phyloP scores from a whole-genome alignment of 2,329 filamentous ascomycete species.

The Sporothrix pseudoabietina region DNA sequence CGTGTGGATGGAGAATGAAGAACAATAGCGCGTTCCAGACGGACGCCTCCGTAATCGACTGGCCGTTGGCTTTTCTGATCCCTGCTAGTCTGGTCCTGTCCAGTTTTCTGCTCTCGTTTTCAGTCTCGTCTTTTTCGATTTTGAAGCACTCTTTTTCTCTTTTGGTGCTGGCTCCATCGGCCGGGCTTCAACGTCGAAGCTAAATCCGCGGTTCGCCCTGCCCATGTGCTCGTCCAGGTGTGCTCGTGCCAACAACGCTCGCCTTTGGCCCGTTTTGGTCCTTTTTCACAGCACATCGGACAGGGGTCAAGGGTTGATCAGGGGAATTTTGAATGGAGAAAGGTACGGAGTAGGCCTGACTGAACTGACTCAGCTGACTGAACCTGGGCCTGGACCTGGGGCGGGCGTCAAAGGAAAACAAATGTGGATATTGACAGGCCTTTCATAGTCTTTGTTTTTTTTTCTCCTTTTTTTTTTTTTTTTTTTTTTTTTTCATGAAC shows the following conservation, averaged over 20 bases:
- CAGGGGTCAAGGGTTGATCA: conserved; percentile 24
- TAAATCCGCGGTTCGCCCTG: conserved; percentile 1
- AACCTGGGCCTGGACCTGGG: not conserved
- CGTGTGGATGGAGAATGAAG: conserved; percentile 4
- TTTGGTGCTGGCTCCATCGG: not conserved
- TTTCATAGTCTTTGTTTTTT: not conserved
- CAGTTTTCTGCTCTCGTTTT: not conserved
- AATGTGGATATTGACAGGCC: conserved; percentile 9
- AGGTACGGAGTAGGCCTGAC: not conserved
- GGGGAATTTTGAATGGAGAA: conserved; percentile 15
- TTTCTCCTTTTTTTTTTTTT: not conserved
- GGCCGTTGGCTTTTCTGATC: conserved; percentile 7
- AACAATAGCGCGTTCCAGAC: conserved; percentile 19
- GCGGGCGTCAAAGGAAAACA: conserved; percentile 10
- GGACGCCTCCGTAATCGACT: conserved; percentile 4
- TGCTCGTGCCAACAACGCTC: conserved; percentile 20
- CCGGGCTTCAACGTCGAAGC: conserved; percentile 1
- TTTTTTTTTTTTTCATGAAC: not conserved
- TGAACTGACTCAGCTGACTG: too few relatives aligned
- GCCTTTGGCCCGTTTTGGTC: not conserved
- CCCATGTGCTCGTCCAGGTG: conserved; percentile 24
- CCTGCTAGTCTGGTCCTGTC: not conserved
- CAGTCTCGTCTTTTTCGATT: not conserved
- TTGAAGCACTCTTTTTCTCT: not conserved
- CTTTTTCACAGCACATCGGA: conserved; percentile 7